A percentile compares a stretch with the other conserved stretches of the same genome.
Evolutionary conservation across 192 early-diverging fungal genomes (phyloP).

Genomic region (Backusella morwellensis): DNA sequence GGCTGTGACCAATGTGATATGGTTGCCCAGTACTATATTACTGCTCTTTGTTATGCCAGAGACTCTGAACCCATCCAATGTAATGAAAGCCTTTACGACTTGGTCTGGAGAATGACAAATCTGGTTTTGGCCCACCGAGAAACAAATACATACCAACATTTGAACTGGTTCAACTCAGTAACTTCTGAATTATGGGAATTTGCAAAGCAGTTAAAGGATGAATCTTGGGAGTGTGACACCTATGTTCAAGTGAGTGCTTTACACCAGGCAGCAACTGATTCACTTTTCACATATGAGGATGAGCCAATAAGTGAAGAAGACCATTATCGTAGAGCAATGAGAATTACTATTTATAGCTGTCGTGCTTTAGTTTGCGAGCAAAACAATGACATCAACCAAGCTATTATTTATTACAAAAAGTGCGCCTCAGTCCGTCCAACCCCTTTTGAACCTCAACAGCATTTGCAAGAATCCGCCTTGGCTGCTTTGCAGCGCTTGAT

Average conservation of each 20-base stretch:
- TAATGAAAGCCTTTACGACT: background rate
- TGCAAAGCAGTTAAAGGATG: constrained; percentile 11
- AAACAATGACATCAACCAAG: background rate
- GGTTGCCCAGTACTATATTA: background rate
- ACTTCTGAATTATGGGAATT: constrained; percentile 16
- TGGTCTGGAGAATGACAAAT: constrained; percentile 1
- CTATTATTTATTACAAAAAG: constrained; percentile 11
- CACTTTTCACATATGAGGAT: background rate
- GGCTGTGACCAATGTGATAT: constrained; percentile 2
- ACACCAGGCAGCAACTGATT: background rate
- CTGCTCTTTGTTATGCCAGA: background rate
- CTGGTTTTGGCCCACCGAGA: constrained; percentile 6
- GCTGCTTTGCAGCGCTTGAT: background rate
- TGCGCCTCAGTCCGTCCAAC: constrained; percentile 1
- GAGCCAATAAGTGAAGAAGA: background rate
- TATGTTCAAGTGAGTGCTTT: background rate
- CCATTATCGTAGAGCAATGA: constrained; percentile 9
- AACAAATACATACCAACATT: constrained; percentile 1
- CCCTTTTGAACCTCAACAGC: constrained; percentile 5
- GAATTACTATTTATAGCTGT: constrained; percentile 7
- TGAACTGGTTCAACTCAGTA: constrained; percentile 4
- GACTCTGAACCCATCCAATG: background rate
- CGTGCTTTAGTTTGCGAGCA: constrained; percentile 8
- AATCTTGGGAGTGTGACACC: background rate
- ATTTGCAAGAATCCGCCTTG: constrained; percentile 9